Evolutionary conservation across 495 filamentous ascomycete genomes (phyloP), one percentile per base, ranked within the genome.

Genomic region (Sordaria brevicollis): DNA sequence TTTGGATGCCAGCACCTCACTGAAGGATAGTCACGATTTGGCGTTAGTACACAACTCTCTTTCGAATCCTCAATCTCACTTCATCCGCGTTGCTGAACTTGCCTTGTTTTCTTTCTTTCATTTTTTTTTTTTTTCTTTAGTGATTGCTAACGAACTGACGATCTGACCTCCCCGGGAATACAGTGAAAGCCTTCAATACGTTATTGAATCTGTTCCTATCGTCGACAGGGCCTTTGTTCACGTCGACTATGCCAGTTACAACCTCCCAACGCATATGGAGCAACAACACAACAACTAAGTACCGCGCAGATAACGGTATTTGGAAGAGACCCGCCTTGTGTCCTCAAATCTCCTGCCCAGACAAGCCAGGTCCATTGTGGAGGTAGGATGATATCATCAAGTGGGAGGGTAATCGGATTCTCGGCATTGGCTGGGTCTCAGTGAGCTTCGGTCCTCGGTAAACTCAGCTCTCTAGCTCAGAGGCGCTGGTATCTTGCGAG

Each of bases 1-100:
- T 25, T 82, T 97, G 34, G 92, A 95, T 72, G 90, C 91, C 69
- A 85, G 84, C 65, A 94, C 88, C 66, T 90, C 86, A 69, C 77
- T 97, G 65, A 88, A 90, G 38, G 94, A 97, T 80, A 91, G 89
- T 70, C 94, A 97, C 76, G 94, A 97, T 78, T 79, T 97, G 69
- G 91, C 91, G 79, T 77, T 54, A 68, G 72, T 38, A 21, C 29
- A 62, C 25, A 17, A n/a, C n/a, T n/a, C 29, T 62, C 25, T 62
- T n/a, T 57, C 21, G 25, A 29, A 57, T 6, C 5, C 49, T n/a
- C n/a, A 35, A 34, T 2, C 41, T 11, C 8, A 35, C 15, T 31
- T 8, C 37, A 19, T 34, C 8, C 19, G 3, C 19, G 17, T 62
- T 31, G 9, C 25, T 29, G 13, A 35, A 33, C n/a, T n/a, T n/a